These are phyloP conservation scores for Thamnidium elegans DNA, from an alignment of 192 early-diverging fungal genomes.

Conservation along the genomic window DNA sequence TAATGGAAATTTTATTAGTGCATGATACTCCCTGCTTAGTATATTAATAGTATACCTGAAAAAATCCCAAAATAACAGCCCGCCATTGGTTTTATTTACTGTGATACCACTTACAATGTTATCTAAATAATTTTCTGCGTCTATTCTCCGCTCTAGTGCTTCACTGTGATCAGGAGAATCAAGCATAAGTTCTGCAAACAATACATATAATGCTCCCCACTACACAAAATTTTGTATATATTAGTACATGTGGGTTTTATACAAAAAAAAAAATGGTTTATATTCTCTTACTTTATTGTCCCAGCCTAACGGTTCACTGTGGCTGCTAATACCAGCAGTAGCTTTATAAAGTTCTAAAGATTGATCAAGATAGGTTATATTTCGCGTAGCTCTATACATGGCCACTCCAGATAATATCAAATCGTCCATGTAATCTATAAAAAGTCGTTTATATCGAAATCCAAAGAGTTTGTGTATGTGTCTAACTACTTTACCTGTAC, in stretches of 20 bases:
- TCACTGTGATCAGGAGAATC: conserved; percentile 11
- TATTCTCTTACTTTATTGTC: conserved; percentile 33
- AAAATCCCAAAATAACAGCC: conserved; percentile 31
- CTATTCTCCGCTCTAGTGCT: conserved; percentile 18
- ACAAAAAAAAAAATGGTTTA: neutral
- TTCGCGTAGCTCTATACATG: conserved; percentile 48
- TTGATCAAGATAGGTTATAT: conserved; percentile 36
- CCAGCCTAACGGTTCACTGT: conserved; percentile 43
- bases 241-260: neutral
- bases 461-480: neutral
- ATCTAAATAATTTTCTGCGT: conserved; percentile 36
- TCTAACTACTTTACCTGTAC: conserved; percentile 19
- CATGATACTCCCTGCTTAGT: too few relatives aligned
- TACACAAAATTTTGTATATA: conserved; percentile 12
- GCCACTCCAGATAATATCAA: conserved; percentile 49
- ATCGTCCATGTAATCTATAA: conserved; percentile 37
- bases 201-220: conserved; percentile 38
- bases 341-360: conserved; percentile 39
- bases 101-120: conserved; percentile 10
- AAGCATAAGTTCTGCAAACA: conserved; percentile 34
- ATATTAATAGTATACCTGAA: conserved; percentile 25
- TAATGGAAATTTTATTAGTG: conserved; percentile 5
- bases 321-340: conserved; percentile 17
- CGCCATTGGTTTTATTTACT: conserved; percentile 36
- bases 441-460: too few relatives aligned